Base-by-base conservation (phyloP, 2,329 filamentous ascomycete species). In the Bipolaris victoriae region DNA sequence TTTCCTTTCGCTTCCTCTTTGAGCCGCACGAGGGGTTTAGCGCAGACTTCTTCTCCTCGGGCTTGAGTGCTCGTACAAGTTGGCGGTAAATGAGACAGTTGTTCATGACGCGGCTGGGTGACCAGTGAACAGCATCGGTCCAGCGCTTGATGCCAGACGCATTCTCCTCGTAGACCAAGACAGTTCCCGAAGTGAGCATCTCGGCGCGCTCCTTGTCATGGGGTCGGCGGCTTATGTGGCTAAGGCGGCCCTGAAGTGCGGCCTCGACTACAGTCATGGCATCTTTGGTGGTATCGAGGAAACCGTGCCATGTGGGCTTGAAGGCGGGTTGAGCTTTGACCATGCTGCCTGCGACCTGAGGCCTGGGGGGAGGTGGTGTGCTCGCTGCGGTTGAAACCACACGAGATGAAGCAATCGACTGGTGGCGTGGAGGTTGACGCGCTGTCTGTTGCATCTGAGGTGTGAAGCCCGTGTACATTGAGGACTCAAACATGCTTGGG, bases 101-200 rank as follows among this genome's bases (percentile, higher is more conserved):
- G 57, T 89, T 89, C 46, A 94, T 81, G 46, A 96, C 94, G 15
- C 90, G 88, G 75, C 89, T 96, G 0, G 93, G 93, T 66, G 91
- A 96, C 93, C 93, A 97, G 6, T 89, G 88, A 10, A 94, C 86
- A 13, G 93, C 92, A 66, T 97, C 93, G 0, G 92, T 97, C 93
- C 93, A 97, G 54, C 93, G 84, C 79, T 96, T 96, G 78, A 97
- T 96, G 5, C 92, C 92, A 0, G 92, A 96, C 0, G 91, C 88
- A 60, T 91, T 89, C 74, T 97, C 92, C 70, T 96, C 92, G 75
- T 97, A 97, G 64, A 97, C 91, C 77, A 97, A 95, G 45, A 97
- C 86, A 64, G 90, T 89, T 35, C 93, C 93, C 65, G 91, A 96
- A 64, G 85, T 85, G 71, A 97, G 95, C 49, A 96, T 84, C 18